Base-by-base conservation (phyloP, 345 rosid species). In the Eucalyptus dawsonii region DNA sequence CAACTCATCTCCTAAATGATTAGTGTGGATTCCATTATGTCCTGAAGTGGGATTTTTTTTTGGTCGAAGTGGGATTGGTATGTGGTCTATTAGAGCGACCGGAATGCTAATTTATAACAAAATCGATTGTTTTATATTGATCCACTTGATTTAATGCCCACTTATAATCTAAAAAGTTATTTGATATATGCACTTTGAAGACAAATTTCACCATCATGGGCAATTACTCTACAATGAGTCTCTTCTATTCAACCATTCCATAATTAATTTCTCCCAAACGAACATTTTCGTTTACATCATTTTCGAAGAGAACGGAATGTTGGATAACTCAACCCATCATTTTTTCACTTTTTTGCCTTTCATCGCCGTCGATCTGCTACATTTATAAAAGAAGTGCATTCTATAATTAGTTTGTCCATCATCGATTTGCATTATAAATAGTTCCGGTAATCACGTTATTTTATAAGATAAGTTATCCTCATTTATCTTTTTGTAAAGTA, bases 141-240 rank as follows among this genome's bases (percentile, higher is more conserved):
- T 19, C 81, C 81, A 72, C 81, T 72, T 72, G 14, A 72, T 2
- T 34, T 17, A 72, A 19, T 34, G 81, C 45, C 14, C 45, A 34
- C 25, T 19, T 72, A 19, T 17, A 17, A 72, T 17, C 25, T 37
- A 1, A 76, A 11, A 19, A 37, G 37, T 11, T 40, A 37, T 21
- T 10, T 72, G 45, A 76, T 65, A 15, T 65, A 15, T 65, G 17
- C 5, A n/a, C 21, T 65, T 65, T 29, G 34, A 34, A 69, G 12
- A 17, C 19, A 0, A 0, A 69, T 31, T 69, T 31, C 10, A 69
- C 24, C 4, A 1, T 69, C 80, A 9, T 34, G 29, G 25, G 8
- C 47, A 21, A 17, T 22, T 11, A 40, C 27, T 40, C 85, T 2
- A 40, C 47, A 22, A 6, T 40, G 47, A 40, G 47, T 40, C 47